phyloP scores from a whole-genome alignment of 1,284 basidiomycete species.

The Phylloboletellus chloephorus region DNA sequence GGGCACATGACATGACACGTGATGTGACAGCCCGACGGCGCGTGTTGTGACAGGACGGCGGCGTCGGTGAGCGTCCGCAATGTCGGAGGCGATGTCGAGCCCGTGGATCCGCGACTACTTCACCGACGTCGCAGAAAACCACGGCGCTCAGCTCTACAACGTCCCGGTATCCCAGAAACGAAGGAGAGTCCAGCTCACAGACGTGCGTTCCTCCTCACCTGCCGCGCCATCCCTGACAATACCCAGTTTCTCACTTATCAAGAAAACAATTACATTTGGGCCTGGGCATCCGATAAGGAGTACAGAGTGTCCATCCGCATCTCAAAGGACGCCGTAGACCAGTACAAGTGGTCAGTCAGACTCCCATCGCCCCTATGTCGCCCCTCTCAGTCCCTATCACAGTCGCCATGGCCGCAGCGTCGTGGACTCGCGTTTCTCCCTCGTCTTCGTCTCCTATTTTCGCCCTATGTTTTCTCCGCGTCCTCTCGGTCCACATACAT shows the following conservation, averaged over 20 bases:
- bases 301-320: constrained; percentile 37
- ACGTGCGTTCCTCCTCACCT: constrained; percentile 33
- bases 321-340: constrained; percentile 33
- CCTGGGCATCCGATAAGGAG: constrained; percentile 39
- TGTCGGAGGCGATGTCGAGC: constrained; percentile 32
- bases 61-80: constrained; percentile 6
- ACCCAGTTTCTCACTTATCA: constrained; percentile 35
- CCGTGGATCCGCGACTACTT: constrained; percentile 55
- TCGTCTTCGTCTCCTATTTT: constrained; percentile 40
- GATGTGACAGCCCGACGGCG: constrained; percentile 15
- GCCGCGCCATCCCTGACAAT: constrained; percentile 10
- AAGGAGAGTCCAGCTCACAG: constrained; percentile 49
- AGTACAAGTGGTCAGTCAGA: constrained; percentile 31
- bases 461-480: constrained; percentile 45
- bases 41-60: constrained; percentile 10
- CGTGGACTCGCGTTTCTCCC: constrained; percentile 30
- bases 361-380: neutral
- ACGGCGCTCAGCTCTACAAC: constrained; percentile 41
- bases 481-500: constrained; percentile 34
- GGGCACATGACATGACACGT: constrained; percentile 20
- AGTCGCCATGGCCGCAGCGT: constrained; percentile 22
- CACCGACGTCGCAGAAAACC: constrained; percentile 40
- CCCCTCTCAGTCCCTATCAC: constrained; percentile 1
- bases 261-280: constrained; percentile 42
- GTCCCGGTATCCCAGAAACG: constrained; percentile 32